Evolutionary conservation across 768 basidiomycete genomes (phyloP), one percentile per base, ranked within the genome.

Genomic region (Albatrellus ellisii): DNA sequence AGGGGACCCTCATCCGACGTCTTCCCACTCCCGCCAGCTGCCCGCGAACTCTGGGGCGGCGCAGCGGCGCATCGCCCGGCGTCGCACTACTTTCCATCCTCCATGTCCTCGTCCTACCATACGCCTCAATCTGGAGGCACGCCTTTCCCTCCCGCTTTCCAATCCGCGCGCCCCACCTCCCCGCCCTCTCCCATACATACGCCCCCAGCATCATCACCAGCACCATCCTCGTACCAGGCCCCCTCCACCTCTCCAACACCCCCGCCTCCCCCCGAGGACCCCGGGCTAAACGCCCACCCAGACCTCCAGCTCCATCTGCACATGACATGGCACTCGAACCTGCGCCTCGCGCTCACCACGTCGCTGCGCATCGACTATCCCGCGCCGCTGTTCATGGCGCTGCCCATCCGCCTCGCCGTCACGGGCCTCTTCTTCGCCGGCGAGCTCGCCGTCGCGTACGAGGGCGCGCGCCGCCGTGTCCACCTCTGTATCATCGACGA

Each of bases 281-380:
- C 38, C 49, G 34, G 29, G 44, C 22, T 25, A 29, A 31, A 46
- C 52, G 48, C 55, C 61, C 32, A 68, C 35, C 77, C 86, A 2
- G 84, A 92, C 56, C 66, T 98, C 22, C 95, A 99, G 56, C 60
- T 95, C 3, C 91, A 97, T 56, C 66, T 99, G 0, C 77, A 79
- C 52, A 64, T 97, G 33, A 70, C 74, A 25, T 94, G 94, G 78
- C 73, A 79, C 40, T 88, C 92, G 8, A 79, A 95, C 58, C 68
- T 98, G 7, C 80, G 85, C 12, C 68, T 99, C 51, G 86, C 85
- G 6, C 70, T 99, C 42, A 79, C 86, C 24, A 98, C 95, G 0
- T 92, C 89, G 7, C 71, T 98, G 21, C 74, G 91, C 47, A 91
- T 99, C 61, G 95, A 99, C 62, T 97, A 98, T 58, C 95, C 95